phyloP scores from a whole-genome alignment of 805 yeast genomes.

The Yarrowia sp. region DNA sequence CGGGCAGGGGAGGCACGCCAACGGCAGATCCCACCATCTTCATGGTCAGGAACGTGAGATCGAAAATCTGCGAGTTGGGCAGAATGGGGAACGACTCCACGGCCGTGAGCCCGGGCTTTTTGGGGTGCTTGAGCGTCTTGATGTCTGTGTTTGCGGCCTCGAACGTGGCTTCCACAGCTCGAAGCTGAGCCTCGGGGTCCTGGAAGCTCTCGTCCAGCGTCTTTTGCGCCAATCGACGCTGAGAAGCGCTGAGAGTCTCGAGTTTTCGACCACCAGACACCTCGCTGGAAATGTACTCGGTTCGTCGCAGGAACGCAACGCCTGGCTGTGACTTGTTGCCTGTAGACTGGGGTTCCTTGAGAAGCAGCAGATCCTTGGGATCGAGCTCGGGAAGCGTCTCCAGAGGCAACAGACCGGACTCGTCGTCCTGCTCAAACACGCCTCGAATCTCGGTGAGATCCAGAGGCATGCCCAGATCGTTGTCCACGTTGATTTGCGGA shows the following conservation, averaged over 20 bases:
- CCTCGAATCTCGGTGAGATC: conserved; percentile 73
- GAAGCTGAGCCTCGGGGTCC: conserved; percentile 69
- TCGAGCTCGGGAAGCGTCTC: conserved; percentile 61
- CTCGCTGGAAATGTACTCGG: conserved; percentile 76
- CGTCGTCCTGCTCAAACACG: conserved; percentile 67
- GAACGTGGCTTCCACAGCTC: conserved; percentile 79
- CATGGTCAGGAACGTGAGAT: conserved; percentile 61
- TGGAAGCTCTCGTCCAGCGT: conserved; percentile 49
- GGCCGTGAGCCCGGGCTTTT: conserved; percentile 73
- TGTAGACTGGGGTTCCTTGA: conserved; percentile 72
- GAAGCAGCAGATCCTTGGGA: conserved; percentile 75
- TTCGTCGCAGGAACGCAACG: conserved; percentile 87
- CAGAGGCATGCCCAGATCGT: conserved; percentile 73
- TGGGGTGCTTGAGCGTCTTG: conserved; percentile 72
- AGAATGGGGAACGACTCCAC: conserved; percentile 78
- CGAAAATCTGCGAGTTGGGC: conserved; percentile 93
- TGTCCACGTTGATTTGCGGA: conserved; percentile 48
- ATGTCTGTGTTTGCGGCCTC: conserved; percentile 61
- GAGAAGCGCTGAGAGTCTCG: conserved; percentile 45
- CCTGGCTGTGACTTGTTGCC: conserved; percentile 47
- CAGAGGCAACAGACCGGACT: conserved; percentile 49
- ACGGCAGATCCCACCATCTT: conserved; percentile 57
- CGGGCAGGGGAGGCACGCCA: conserved; percentile 45
- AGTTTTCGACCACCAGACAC: conserved; percentile 40
- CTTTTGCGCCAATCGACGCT: conserved; percentile 43